Conservation (phyloP, 257 asterid species). For the Anisodus tanguticus region DNA sequence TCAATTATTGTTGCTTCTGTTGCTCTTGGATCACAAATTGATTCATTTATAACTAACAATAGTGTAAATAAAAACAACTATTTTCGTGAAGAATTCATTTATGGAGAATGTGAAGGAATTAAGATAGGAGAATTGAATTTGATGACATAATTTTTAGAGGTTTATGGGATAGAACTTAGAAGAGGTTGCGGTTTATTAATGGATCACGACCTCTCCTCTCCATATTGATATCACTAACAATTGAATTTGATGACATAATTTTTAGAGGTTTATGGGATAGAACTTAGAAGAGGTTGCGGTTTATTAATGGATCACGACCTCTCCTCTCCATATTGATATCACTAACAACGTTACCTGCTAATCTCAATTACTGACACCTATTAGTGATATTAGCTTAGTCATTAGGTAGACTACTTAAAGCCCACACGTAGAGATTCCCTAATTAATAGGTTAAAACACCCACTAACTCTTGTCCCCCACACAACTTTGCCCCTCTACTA, state of each 20-base stretch:
- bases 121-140: not conserved
- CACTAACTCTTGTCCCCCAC: too few relatives aligned
- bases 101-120: not conserved
- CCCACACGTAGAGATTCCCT: too few relatives aligned
- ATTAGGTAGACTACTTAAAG: too few relatives aligned
- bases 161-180: not conserved
- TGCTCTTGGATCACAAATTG: conserved; percentile 55
- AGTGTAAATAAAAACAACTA: conserved; percentile 25
- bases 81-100: conserved; percentile 31
- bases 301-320: not conserved
- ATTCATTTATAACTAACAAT: conserved; percentile 22
- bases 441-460: too few relatives aligned
- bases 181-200: not conserved
- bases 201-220: too few relatives aligned
- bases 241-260: not conserved
- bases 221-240: not conserved
- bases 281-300: not conserved
- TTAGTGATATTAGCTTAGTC: too few relatives aligned
- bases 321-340: too few relatives aligned
- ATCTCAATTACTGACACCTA: too few relatives aligned
- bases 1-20: conserved; percentile 51
- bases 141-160: not conserved
- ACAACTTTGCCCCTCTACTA: too few relatives aligned
- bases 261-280: not conserved
- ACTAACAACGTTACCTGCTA: not conserved